Conservation (phyloP, 768 basidiomycete genomes). For the Macrolepiota albuminosa region DNA sequence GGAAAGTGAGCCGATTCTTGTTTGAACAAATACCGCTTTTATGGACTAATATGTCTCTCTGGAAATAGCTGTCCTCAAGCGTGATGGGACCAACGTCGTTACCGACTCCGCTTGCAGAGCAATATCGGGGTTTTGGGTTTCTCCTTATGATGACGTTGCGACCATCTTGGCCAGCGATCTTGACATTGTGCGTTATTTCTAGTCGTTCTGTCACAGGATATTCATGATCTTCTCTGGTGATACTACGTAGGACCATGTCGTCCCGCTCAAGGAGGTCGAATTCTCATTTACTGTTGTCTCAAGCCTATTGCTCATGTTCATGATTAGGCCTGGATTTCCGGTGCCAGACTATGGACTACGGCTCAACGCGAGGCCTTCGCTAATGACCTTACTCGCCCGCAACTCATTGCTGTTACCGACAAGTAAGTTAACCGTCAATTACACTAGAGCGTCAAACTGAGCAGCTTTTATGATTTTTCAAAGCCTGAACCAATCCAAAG, state of each 20-base stretch:
- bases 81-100: slow-evolving; percentile 42
- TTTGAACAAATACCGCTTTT: neutral
- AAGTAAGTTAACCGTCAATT: slow-evolving; percentile 19
- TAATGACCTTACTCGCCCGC: slow-evolving; percentile 52
- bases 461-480: neutral
- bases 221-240: neutral
- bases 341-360: slow-evolving; percentile 46
- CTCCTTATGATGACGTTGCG: slow-evolving; percentile 44
- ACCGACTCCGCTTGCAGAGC: slow-evolving; percentile 33
- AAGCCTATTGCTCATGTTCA: neutral
- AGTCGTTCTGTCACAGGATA: neutral
- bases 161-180: slow-evolving; percentile 41
- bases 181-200: slow-evolving; percentile 39
- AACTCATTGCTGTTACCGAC: slow-evolving; percentile 46
- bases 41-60: neutral
- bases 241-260: slow-evolving; percentile 41
- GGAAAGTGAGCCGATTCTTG: slow-evolving; percentile 34
- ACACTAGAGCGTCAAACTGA: neutral
- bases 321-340: slow-evolving; percentile 48
- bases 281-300: neutral
- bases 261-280: slow-evolving; percentile 46
- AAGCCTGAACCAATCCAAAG: slow-evolving; percentile 45
- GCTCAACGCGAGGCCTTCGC: slow-evolving; percentile 48
- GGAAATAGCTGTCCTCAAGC: slow-evolving; percentile 34
- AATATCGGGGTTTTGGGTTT: slow-evolving; percentile 48